Conservation (phyloP, 176 grass and related monocot genomes). For the Eragrostis curvula region DNA sequence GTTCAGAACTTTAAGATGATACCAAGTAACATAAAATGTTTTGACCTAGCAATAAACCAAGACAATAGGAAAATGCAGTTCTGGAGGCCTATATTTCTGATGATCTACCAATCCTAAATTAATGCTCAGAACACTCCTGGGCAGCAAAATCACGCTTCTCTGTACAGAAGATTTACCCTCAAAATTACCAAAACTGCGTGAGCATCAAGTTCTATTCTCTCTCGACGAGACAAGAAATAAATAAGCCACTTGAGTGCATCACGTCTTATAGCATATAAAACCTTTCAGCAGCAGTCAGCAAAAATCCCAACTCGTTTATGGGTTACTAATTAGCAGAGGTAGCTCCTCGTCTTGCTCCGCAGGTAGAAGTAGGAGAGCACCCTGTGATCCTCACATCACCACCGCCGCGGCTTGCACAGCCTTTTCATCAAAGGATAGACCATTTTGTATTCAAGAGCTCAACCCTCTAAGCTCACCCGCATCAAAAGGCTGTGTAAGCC, state of each 20-base stretch:
- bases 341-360: neutral
- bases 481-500: no score
- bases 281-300: neutral
- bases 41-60: neutral
- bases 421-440: neutral
- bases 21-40: neutral
- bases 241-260: neutral
- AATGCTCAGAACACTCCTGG: neutral
- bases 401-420: neutral
- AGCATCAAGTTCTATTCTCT: neutral
- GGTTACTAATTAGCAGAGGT: neutral
- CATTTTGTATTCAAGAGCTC: neutral
- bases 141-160: neutral
- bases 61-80: neutral
- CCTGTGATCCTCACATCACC: no score
- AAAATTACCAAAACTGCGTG: neutral
- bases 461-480: neutral
- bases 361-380: no score
- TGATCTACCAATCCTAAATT: slow-evolving; percentile 3
- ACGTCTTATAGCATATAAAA: neutral
- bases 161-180: neutral
- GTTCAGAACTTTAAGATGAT: neutral
- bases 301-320: neutral
- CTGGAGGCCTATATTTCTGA: no score
- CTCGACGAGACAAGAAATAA: neutral